Conservation (phyloP, 176 grass and related monocot genomes). For the Echinochloa phyllopogon region DNA sequence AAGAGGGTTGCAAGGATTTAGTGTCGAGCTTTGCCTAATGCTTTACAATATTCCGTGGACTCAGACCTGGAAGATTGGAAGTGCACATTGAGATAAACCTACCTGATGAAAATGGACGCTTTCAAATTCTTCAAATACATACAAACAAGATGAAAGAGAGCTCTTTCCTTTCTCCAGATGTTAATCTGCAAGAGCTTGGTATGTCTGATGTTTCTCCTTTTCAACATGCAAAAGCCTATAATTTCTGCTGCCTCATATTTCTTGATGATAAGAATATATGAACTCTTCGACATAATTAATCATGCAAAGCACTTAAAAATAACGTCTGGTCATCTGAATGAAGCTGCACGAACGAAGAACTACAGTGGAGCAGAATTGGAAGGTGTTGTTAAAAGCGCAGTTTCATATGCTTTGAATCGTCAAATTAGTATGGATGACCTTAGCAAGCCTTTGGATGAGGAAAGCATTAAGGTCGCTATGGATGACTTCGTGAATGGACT, state of each 20-base stretch:
- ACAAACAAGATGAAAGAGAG: conserved; percentile 97
- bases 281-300: not conserved
- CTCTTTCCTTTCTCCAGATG: conserved; percentile 93
- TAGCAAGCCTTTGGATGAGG: conserved; percentile 81
- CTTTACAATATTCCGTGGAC: conserved; percentile 19
- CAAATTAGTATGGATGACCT: conserved; percentile 97
- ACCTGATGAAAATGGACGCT: conserved; percentile 97
- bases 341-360: conserved; percentile 94
- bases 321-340: conserved; percentile 36
- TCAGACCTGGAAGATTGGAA: conserved; percentile 89
- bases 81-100: conserved; percentile 99
- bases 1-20: not conserved
- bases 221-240: not conserved
- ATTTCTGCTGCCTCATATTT: not conserved
- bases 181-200: conserved; percentile 90
- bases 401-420: conserved; percentile 88
- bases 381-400: conserved; percentile 98
- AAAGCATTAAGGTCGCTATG: conserved; percentile 98
- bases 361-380: conserved; percentile 96
- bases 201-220: conserved; percentile 33
- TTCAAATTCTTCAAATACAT: conserved; percentile 98
- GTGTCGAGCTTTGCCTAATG: conserved; percentile 13
- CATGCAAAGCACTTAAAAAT: not conserved
- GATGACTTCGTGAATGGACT: conserved; percentile 93
- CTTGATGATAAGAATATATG: not conserved